Evolutionary conservation across 2,329 filamentous ascomycete species (phyloP).

Genomic region (Coleophoma eucalyptorum): DNA sequence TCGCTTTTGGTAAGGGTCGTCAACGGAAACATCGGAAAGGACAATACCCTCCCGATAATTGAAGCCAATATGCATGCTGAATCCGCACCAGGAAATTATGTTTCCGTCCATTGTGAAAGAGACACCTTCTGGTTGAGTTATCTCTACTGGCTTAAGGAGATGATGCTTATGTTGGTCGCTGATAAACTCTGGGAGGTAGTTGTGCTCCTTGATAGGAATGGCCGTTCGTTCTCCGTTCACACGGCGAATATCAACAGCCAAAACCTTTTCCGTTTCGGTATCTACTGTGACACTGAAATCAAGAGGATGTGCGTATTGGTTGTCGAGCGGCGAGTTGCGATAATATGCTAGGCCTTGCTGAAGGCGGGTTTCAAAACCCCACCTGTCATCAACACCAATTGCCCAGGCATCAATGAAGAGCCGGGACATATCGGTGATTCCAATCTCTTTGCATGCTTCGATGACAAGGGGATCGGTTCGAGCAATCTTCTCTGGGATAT

Average conservation of each 20-base stretch:
- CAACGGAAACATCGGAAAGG: slow-evolving; percentile 84
- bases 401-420: slow-evolving; percentile 96
- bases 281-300: slow-evolving; percentile 95
- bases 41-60: slow-evolving; percentile 93
- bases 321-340: slow-evolving; percentile 77
- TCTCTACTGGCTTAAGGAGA: slow-evolving; percentile 78
- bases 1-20: slow-evolving; percentile 64
- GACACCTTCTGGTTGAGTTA: slow-evolving; percentile 84
- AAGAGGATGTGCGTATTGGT: slow-evolving; percentile 85
- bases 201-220: slow-evolving; percentile 39
- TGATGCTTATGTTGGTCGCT: slow-evolving; percentile 72
- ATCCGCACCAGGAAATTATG: slow-evolving; percentile 84
- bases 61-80: slow-evolving; percentile 90
- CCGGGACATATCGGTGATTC: slow-evolving; percentile 84
- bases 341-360: slow-evolving; percentile 98
- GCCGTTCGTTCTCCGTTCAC: slow-evolving; percentile 57
- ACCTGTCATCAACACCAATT: slow-evolving; percentile 89
- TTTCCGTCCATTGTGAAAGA: slow-evolving; percentile 76
- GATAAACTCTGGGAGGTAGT: slow-evolving; percentile 74
- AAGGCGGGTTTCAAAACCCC: slow-evolving; percentile 71
- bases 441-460: slow-evolving; percentile 85
- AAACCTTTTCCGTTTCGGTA: slow-evolving; percentile 64
- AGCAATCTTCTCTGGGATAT: slow-evolving; percentile 71
- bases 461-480: slow-evolving; percentile 82
- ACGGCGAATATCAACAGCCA: slow-evolving; percentile 62